Evolutionary conservation across 768 basidiomycete species (phyloP).

Genomic region (Piloderma croceum): DNA sequence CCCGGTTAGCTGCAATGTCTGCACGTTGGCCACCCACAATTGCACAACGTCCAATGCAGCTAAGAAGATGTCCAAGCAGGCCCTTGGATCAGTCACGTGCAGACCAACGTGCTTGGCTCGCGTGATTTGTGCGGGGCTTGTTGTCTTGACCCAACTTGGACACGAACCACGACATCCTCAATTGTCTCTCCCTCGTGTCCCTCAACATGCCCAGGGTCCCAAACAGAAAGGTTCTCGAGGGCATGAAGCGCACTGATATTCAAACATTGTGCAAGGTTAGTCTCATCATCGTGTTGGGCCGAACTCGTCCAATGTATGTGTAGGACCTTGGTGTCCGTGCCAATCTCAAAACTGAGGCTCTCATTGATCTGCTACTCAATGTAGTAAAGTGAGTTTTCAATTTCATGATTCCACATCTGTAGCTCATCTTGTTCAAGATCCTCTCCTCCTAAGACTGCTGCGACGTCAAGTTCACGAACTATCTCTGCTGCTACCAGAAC

Average conservation of each 20-base stretch:
- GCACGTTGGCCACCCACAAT: too few species aligned
- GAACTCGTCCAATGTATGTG: constrained; percentile 1
- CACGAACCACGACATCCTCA: too few species aligned
- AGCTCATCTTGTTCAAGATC: constrained; percentile 23
- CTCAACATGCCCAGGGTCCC: too few species aligned
- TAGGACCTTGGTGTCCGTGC: constrained; percentile 80
- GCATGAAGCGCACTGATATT: constrained; percentile 46
- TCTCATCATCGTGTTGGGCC: neutral
- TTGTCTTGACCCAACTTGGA: too few species aligned
- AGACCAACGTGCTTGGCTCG: too few species aligned
- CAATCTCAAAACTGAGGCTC: constrained; percentile 73
- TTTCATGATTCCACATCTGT: too few species aligned
- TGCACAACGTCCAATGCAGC: too few species aligned
- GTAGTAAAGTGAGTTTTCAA: constrained; percentile 45
- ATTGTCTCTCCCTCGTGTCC: too few species aligned
- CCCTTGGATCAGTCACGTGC: too few species aligned
- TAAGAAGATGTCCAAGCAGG: too few species aligned
- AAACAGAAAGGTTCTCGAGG: constrained; percentile 42
- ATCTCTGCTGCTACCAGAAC: constrained; percentile 24
- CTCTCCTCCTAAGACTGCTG: constrained; percentile 12
- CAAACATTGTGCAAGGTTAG: constrained; percentile 62
- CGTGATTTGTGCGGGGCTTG: too few species aligned
- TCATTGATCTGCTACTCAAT: constrained; percentile 70
- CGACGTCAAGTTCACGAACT: constrained; percentile 12
- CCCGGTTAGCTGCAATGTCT: too few species aligned